These are phyloP conservation scores for Eruca vesicaria DNA, from an alignment of 441 rosid genomes.

Conservation along the genomic window DNA sequence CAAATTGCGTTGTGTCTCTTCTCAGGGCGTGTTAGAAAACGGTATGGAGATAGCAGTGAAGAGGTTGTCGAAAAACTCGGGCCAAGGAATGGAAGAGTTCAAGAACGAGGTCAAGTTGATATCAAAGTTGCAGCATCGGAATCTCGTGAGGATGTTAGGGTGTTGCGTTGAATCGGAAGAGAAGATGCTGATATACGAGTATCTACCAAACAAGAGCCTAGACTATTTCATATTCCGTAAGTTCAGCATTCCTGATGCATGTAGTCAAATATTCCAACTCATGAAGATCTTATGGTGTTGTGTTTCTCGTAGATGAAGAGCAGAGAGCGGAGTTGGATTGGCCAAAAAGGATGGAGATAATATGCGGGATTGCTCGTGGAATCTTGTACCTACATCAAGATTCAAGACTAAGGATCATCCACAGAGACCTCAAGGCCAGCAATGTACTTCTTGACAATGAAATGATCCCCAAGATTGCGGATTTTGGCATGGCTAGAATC, in stretches of 20 bases:
- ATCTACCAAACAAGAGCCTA: constrained; percentile 40
- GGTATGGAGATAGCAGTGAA: constrained; percentile 62
- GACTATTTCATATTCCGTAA: not conserved
- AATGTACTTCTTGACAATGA: constrained; percentile 55
- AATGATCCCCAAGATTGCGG: constrained; percentile 72
- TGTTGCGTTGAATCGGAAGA: constrained; percentile 53
- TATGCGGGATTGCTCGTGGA: constrained; percentile 63
- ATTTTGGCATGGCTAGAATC: constrained; percentile 71
- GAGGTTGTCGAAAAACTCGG: constrained; percentile 45
- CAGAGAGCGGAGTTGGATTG: constrained; percentile 33
- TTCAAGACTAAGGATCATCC: constrained; percentile 68
- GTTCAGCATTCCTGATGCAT: not conserved
- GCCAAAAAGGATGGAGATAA: constrained; percentile 37
- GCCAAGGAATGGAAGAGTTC: constrained; percentile 61
- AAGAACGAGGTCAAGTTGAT: constrained; percentile 54
- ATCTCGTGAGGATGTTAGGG: constrained; percentile 64
- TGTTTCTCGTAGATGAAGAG: constrained; percentile 29
- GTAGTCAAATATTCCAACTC: not conserved
- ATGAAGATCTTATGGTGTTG: not conserved
- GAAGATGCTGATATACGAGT: constrained; percentile 60
- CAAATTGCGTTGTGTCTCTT: not conserved
- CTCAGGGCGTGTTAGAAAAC: constrained; percentile 48
- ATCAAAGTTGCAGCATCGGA: constrained; percentile 64
- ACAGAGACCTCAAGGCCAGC: constrained; percentile 71
- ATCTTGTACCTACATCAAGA: constrained; percentile 77